Evolutionary conservation across 371 early-diverging fungal species (phyloP), one percentile per base, ranked within the genome.

Genomic region (Apophysomyces elegans): DNA sequence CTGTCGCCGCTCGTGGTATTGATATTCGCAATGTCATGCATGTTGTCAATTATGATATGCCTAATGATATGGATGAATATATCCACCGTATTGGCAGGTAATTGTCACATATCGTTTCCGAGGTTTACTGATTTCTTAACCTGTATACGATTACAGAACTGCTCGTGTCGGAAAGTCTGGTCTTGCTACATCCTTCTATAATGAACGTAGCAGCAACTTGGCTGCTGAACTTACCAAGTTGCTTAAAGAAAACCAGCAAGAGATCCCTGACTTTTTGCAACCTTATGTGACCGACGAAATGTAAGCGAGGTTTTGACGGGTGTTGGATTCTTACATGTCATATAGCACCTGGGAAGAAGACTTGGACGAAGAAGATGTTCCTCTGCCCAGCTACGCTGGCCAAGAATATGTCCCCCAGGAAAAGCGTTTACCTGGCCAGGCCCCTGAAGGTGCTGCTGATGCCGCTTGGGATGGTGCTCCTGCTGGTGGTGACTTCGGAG

Each of bases 1-100:
- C 99, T 66, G 98, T 99, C 8, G 99, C 99, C 63, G 97, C 99
- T 37, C 93, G 99, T 87, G 99, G 99, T 70, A 82, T 99, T 36
- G 99, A 94, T 80, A 93, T 93, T 59, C 90, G 92, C 68, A 93
- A 94, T 64, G 95, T 95, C 56, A 85, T 91, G 37, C 95, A 96
- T 67, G 96, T 97, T 56, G 86, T 96, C 74, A 96, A 95, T 78
- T 98, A 93, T 75, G 99, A 98, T 71, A 84, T 99, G 68, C 99
- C 99, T 41, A 89, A 87, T 7, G 95, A 96, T 77, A 89, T 90
- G 74, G 94, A 95, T 73, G 97, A 97, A 78, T 99, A 97, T 80
- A 95, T 99, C 63, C 99, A 99, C 81, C 91, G 99, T 74, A 98
- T 99, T 68, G 99, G 99, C 71, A 92, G 54, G 54, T 50, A 18